phyloP scores from a whole-genome alignment of 78 protist genomes.

The Bodo saltans region DNA sequence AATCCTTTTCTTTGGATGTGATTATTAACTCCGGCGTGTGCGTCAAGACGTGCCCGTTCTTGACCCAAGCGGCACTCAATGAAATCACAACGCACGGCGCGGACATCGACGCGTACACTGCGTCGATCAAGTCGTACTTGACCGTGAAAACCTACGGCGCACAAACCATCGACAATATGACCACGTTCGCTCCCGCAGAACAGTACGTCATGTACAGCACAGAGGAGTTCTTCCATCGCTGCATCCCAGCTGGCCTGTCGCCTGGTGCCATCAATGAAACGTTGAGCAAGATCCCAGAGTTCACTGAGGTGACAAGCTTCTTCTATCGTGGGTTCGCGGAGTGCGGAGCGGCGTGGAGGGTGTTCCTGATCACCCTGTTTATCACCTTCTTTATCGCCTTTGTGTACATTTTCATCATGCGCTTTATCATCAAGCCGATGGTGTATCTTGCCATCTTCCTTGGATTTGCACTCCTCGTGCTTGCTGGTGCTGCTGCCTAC shows the following conservation, averaged over 20 bases:
- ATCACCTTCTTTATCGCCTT: background rate
- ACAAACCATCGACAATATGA: background rate
- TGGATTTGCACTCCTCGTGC: background rate
- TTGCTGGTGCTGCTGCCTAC: background rate
- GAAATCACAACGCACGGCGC: background rate
- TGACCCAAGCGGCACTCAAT: background rate
- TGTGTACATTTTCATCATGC: background rate
- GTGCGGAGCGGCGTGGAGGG: background rate
- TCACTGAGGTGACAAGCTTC: background rate
- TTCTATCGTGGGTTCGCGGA: slow-evolving; percentile 1
- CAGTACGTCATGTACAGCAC: slow-evolving; percentile 17
- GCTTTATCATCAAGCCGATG: background rate
- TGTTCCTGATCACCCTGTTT: background rate
- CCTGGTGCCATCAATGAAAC: background rate
- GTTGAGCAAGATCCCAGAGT: background rate
- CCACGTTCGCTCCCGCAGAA: background rate
- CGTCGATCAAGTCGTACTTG: too few relatives aligned
- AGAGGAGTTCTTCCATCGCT: background rate
- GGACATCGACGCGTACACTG: background rate
- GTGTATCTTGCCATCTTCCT: background rate
- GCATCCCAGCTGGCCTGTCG: background rate
- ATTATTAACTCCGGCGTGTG: background rate
- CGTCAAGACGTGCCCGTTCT: background rate
- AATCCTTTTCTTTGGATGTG: background rate
- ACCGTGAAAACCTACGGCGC: slow-evolving; percentile 19